Evolutionary conservation across 2,329 filamentous ascomycete species (phyloP).

Genomic region (Neopestalotiopsis clavispora): DNA sequence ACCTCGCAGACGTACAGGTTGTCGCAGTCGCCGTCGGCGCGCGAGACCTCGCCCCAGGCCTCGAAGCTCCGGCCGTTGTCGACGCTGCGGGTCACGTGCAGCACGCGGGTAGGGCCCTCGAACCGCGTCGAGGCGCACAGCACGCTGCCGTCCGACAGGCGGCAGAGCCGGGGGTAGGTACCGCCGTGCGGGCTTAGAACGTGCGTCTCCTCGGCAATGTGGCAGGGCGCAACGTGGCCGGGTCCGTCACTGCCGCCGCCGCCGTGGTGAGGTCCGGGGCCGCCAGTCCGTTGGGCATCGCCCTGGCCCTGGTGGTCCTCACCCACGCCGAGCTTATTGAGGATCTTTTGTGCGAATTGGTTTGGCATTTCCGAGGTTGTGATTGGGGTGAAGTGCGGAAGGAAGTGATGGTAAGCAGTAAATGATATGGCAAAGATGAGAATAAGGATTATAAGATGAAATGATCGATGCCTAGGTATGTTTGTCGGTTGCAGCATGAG

Average conservation of each 20-base stretch:
- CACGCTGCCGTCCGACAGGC: slow-evolving; percentile 49
- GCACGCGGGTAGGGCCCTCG: slow-evolving; percentile 39
- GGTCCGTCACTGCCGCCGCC: not conserved
- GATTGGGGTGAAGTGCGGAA: not conserved
- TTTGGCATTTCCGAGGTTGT: slow-evolving; percentile 9
- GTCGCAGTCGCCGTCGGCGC: slow-evolving; percentile 48
- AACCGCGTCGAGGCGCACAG: slow-evolving; percentile 50
- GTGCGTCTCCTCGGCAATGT: slow-evolving; percentile 34
- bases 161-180: slow-evolving; percentile 52
- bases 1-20: slow-evolving; percentile 51
- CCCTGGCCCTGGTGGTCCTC: slow-evolving; percentile 10
- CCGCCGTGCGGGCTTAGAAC: slow-evolving; percentile 42
- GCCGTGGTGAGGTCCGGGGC: not conserved
- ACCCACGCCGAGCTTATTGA: slow-evolving; percentile 19
- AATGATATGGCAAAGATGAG: not conserved
- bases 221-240: slow-evolving; percentile 1
- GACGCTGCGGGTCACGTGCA: slow-evolving; percentile 48
- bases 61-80: slow-evolving; percentile 47
- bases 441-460: not conserved
- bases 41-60: slow-evolving; percentile 47
- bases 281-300: not conserved
- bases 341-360: slow-evolving; percentile 20
- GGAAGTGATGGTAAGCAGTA: too few species aligned
- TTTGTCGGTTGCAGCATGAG: not conserved
- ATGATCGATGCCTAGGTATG: not conserved